phyloP scores from a whole-genome alignment of 495 filamentous ascomycete genomes.

The Hypomontagnella submonticulosa region DNA sequence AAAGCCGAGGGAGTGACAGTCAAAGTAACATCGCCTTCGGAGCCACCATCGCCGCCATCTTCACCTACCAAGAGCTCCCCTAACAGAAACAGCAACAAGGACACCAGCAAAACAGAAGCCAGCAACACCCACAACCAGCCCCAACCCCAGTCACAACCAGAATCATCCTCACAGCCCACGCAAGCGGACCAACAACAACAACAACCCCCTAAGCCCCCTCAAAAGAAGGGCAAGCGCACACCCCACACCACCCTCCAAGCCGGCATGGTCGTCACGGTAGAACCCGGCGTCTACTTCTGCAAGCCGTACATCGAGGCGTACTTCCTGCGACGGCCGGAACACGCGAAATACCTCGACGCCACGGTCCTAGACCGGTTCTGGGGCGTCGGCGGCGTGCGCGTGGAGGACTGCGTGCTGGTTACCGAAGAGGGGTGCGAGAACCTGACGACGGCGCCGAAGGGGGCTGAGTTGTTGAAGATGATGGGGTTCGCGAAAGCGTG shows the following conservation, averaged over 20 bases:
- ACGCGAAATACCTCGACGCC: slow-evolving; percentile 77
- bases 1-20: too few relatives aligned
- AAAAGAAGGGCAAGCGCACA: slow-evolving; percentile 13
- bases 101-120: slow-evolving; percentile 4
- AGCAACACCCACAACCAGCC: slow-evolving; percentile 12
- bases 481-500: slow-evolving; percentile 40
- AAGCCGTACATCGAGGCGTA: slow-evolving; percentile 68
- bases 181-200: not conserved
- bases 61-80: not conserved
- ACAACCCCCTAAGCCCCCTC: not conserved
- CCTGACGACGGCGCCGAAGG: slow-evolving; percentile 85
- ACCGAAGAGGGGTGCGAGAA: slow-evolving; percentile 83
- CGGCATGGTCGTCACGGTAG: slow-evolving; percentile 85
- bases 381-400: slow-evolving; percentile 84
- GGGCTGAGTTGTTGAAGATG: slow-evolving; percentile 61
- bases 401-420: slow-evolving; percentile 91
- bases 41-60: not conserved
- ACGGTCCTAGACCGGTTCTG: slow-evolving; percentile 76
- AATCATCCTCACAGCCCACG: too few relatives aligned
- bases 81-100: slow-evolving; percentile 27
- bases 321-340: slow-evolving; percentile 70
- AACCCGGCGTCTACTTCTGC: slow-evolving; percentile 86
- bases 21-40: too few relatives aligned
- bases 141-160: not conserved
- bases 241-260: slow-evolving; percentile 60